Conservation (phyloP, 2,329 filamentous ascomycete genomes). For the Xylariaceae sp. region DNA sequence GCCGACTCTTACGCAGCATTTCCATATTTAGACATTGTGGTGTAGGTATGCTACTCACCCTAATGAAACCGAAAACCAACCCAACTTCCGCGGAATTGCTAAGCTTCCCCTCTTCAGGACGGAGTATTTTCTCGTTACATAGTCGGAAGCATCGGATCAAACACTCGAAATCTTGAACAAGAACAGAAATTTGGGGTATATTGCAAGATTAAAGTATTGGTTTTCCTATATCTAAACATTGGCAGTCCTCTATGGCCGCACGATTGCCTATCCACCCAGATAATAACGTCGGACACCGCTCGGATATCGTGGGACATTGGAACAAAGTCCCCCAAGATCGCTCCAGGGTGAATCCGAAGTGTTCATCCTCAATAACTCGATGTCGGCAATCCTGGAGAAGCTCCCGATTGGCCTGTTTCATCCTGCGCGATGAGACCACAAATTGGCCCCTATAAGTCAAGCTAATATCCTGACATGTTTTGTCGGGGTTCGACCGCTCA, state of each 20-base stretch:
- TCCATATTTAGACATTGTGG: too few species aligned
- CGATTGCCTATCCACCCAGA: conserved; percentile 22
- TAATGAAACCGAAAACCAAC: too few species aligned
- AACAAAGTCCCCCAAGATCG: conserved; percentile 20
- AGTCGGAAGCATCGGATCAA: too few species aligned
- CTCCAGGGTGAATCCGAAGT: conserved; percentile 20
- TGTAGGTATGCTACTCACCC: too few species aligned
- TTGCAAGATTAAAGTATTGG: conserved; percentile 1
- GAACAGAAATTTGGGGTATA: conserved; percentile 8
- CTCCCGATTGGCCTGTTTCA: conserved; percentile 17
- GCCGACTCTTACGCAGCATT: too few species aligned
- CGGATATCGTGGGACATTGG: conserved; percentile 21
- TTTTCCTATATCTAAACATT: conserved; percentile 18
- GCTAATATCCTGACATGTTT: conserved; percentile 18
- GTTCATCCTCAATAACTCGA: conserved; percentile 9
- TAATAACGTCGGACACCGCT: conserved; percentile 20
- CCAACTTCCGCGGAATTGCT: too few species aligned
- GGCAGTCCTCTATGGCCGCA: conserved; percentile 18
- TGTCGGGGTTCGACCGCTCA: conserved; percentile 11
- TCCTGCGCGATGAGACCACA: conserved; percentile 19
- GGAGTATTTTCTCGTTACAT: too few species aligned
- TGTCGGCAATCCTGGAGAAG: conserved; percentile 15
- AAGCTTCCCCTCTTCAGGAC: too few species aligned
- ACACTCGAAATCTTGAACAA: background rate
- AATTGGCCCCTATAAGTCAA: conserved; percentile 22